These are phyloP conservation scores for Fagopyrum homotropicum DNA, from an alignment of 148 eudicot species.

Conservation along the genomic window DNA sequence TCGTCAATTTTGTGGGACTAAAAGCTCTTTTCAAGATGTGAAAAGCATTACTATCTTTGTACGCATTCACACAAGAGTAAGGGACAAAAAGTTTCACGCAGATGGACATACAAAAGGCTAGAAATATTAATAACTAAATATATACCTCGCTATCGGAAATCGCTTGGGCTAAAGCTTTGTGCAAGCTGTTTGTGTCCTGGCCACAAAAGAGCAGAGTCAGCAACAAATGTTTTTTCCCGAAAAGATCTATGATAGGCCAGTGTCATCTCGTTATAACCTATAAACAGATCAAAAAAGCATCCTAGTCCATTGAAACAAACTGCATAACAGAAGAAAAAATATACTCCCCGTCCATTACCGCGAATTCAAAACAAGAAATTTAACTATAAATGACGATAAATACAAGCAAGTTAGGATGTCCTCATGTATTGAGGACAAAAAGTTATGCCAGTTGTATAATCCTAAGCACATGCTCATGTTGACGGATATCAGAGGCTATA, in stretches of 20 bases:
- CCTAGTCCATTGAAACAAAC: background rate
- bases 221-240: constrained; percentile 39
- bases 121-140: background rate
- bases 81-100: too few species aligned
- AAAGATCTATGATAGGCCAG: constrained; percentile 24
- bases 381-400: background rate
- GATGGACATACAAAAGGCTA: too few species aligned
- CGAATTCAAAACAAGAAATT: background rate
- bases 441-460: background rate
- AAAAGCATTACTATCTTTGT: too few species aligned
- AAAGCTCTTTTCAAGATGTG: too few species aligned
- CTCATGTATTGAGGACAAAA: background rate
- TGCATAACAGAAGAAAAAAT: background rate
- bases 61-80: too few species aligned
- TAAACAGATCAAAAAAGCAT: background rate
- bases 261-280: constrained; percentile 19
- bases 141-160: constrained; percentile 68
- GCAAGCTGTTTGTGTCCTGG: constrained; percentile 75
- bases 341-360: background rate
- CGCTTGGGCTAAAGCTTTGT: constrained; percentile 69
- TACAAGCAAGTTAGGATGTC: background rate
- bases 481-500: background rate
- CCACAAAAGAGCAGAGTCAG: constrained; percentile 34
- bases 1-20: too few species aligned
- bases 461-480: background rate